Percentiles rank a stretch among this genome's conserved stretches.
Conservation (phyloP, 1,284 basidiomycete genomes). For the Wallemia ichthyophaga region DNA sequence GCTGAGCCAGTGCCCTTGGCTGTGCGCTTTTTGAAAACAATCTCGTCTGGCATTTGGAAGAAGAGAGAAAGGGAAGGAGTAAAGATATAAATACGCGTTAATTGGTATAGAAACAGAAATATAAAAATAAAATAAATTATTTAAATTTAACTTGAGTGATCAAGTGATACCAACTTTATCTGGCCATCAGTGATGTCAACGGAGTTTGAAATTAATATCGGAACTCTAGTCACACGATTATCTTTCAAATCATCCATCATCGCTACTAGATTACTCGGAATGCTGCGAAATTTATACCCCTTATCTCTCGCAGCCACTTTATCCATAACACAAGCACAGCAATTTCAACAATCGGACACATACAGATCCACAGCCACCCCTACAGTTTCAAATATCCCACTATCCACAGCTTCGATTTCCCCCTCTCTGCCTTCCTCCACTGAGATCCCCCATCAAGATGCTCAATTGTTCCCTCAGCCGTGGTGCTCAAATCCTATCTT, state of each 20-base stretch:
- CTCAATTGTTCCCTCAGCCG: conserved; percentile 4
- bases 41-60: neutral
- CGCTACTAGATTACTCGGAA: no score
- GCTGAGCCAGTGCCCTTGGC: neutral
- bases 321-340: no score
- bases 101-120: no score
- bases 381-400: conserved; percentile 3
- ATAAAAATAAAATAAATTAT: no score
- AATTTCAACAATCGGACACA: neutral
- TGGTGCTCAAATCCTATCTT: conserved; percentile 10
- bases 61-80: neutral
- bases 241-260: neutral
- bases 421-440: neutral
- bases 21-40: neutral
- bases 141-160: no score
- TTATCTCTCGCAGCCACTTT: neutral
- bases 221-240: neutral
- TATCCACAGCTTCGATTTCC: neutral
- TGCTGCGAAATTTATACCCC: no score
- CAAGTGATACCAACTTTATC: no score
- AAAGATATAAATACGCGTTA: neutral
- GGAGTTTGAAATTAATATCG: no score
- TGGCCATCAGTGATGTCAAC: no score
- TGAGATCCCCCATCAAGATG: neutral
- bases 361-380: neutral